Evolutionary conservation across 176 grass and related monocot species (phyloP), one percentile per base, ranked within the genome.

Genomic region (Poa annua): DNA sequence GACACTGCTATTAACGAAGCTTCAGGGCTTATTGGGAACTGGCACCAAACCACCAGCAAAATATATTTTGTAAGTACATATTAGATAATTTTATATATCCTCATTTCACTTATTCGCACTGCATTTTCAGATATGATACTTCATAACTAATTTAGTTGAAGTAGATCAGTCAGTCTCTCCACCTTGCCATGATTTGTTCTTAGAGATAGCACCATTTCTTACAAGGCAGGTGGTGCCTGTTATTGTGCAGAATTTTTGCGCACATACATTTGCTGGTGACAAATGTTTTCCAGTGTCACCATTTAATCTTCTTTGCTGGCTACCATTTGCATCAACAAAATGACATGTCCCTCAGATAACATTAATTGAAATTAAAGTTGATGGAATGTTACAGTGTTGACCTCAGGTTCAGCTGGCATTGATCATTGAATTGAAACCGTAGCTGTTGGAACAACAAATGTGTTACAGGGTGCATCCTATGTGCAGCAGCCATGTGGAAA

Each of bases 11-110:
- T 96, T 50, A 87, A 82, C 44, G 83, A 87, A 77, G 85, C 91
- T 82, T 81, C 68, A 59, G 81, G 86, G 41, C 63, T 92, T 87
- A 69, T 99, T 89, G 85, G 66, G 56, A 94, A 85, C 77, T 99
- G 93, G 93, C 88, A 99, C 80, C 89, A 87, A 73, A 89, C 92
- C 49, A 93, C 86, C 65, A 96, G 93, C 88, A 99, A 93, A 92
- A 79, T 99, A 71, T 90, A 91, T 83, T 93, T 96, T 63, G 93
- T 99, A 92, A 55, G 93, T 92, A 50, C 38, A 66, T 19, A 19
- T 13, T 56, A 42, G 34, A 71, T 60, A 67, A 80, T 75, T 78
- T 59, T 42, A 83, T 74, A 70, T 44, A 52, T 60, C 57, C 3
- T 0, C 47, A 42, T 65, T 83, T 82, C 34, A 71, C 1, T 79